phyloP scores from a whole-genome alignment of 306 rosid genomes.

The Hylodesmum podocarpum region DNA sequence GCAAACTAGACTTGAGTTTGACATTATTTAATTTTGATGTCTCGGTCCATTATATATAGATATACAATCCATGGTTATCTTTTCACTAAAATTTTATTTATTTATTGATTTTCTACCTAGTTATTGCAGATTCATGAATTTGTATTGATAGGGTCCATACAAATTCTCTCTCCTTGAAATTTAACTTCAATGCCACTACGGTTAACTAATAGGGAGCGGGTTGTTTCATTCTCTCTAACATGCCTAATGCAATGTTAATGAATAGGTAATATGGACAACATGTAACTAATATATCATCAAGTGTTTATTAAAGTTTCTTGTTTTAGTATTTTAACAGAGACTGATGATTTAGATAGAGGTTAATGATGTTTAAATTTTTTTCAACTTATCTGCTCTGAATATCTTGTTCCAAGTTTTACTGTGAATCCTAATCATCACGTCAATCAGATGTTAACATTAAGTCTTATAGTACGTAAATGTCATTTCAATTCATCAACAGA shows the following conservation, averaged over 20 bases:
- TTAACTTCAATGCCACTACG: conserved; percentile 20
- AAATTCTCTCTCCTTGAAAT: neutral
- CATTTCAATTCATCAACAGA: conserved; percentile 1
- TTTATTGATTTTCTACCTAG: neutral
- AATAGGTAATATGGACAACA: neutral
- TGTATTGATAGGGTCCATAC: neutral
- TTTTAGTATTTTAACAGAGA: neutral
- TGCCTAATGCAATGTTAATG: conserved; percentile 5
- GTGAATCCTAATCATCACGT: neutral
- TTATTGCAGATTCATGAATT: conserved; percentile 13
- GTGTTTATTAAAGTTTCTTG: neutral
- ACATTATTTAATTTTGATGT: neutral
- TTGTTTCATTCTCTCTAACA: conserved; percentile 11
- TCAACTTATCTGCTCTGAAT: neutral
- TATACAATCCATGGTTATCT: neutral
- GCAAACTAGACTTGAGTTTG: conserved; percentile 6
- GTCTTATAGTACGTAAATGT: neutral
- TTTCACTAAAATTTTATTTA: neutral
- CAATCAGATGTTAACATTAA: neutral
- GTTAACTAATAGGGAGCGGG: conserved; percentile 15
- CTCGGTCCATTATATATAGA: neutral
- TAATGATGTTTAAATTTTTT: conserved; percentile 1
- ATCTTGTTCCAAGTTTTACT: neutral
- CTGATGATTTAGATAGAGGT: neutral
- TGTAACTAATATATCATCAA: neutral